Conservation (phyloP, 345 rosid genomes). For the Dimocarpus longan region DNA sequence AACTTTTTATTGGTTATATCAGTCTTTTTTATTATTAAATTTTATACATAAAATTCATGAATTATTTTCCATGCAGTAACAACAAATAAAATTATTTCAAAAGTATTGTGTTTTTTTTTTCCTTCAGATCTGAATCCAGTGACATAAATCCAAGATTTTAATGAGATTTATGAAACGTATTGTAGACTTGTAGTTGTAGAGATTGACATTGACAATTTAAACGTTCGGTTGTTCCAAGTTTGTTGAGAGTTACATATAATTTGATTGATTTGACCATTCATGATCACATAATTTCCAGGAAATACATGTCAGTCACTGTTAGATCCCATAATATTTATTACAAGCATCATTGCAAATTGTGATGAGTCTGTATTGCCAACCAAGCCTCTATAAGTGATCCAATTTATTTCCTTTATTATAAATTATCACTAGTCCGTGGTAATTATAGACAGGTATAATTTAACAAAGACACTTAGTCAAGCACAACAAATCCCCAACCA, state of each 20-base stretch:
- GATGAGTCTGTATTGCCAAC: background rate
- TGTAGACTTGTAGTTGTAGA: background rate
- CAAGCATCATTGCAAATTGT: background rate
- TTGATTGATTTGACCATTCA: background rate
- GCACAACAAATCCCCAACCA: no score
- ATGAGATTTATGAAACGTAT: background rate
- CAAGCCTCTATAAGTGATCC: background rate
- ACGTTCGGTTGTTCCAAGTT: background rate
- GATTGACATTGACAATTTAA: background rate
- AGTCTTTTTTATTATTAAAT: no score
- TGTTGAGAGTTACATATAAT: no score
- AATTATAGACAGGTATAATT: no score
- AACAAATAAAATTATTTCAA: background rate
- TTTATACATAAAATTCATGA: no score
- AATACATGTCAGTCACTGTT: background rate
- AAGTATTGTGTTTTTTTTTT: background rate
- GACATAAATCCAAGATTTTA: no score
- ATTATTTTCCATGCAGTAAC: background rate
- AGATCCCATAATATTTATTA: constrained; percentile 5
- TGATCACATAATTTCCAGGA: background rate
- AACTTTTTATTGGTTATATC: no score
- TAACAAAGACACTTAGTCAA: no score
- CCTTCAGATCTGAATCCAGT: no score
- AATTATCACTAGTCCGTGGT: no score
- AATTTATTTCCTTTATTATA: no score